Percentiles rank a stretch among this genome's conserved stretches.
phyloP scores from a whole-genome alignment of 257 asterid species.

The Penstemon barbatus region DNA sequence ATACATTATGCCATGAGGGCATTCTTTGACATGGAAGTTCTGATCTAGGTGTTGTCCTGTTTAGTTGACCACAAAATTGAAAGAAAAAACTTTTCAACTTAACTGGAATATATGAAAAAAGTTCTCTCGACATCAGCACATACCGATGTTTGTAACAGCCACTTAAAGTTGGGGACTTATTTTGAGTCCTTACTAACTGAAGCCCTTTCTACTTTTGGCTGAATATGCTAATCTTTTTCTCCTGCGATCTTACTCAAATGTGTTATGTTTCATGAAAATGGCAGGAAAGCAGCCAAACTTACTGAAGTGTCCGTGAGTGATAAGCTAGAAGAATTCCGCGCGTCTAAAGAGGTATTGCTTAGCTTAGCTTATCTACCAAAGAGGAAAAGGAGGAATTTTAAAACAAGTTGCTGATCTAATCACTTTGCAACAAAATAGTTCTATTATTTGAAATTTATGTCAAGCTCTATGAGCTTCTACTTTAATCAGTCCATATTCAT shows the following conservation, averaged over 20 bases:
- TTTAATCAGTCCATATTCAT: not conserved
- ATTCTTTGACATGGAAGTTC: constrained; percentile 12
- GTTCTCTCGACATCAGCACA: not conserved
- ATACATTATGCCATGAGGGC: not conserved
- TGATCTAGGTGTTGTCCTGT: not conserved
- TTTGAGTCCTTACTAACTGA: constrained; percentile 7
- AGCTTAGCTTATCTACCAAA: constrained; percentile 9
- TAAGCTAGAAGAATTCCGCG: constrained; percentile 93
- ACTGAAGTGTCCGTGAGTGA: constrained; percentile 93
- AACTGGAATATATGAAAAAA: not conserved
- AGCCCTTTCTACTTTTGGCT: constrained; percentile 6
- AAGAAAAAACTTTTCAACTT: not conserved
- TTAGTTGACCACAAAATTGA: not conserved
- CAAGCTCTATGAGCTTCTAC: not conserved
- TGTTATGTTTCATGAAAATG: constrained; percentile 26
- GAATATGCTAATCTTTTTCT: not conserved
- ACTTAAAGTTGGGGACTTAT: not conserved
- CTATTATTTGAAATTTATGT: constrained; percentile 1
- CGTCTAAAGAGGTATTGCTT: constrained; percentile 82
- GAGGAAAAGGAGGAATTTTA: not conserved
- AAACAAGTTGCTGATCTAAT: constrained; percentile 13
- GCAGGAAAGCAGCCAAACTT: constrained; percentile 54
- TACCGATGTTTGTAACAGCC: constrained; percentile 1
- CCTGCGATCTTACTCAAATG: constrained; percentile 12
- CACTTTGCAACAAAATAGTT: constrained; percentile 15